Conservation (phyloP, 2,329 filamentous ascomycete species). For the Calonectria ilicicola region DNA sequence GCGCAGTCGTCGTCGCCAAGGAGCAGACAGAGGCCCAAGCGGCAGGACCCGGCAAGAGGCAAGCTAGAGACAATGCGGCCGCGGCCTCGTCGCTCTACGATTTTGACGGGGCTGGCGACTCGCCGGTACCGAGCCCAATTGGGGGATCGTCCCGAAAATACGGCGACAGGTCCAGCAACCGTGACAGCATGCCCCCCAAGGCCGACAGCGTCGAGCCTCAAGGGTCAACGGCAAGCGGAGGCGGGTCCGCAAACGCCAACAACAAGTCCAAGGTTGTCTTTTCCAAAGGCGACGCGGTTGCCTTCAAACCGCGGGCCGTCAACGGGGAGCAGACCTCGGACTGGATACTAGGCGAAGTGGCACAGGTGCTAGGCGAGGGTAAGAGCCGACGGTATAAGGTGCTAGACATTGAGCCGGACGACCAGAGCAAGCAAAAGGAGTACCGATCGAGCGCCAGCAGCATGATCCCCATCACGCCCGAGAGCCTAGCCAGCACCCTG, state of each 20-base stretch:
- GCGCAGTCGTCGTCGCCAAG: slow-evolving; percentile 57
- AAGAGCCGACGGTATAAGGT: slow-evolving; percentile 85
- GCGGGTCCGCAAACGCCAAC: slow-evolving; percentile 34
- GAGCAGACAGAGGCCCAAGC: slow-evolving; percentile 52
- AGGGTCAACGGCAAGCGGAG: slow-evolving; percentile 51
- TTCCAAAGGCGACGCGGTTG: slow-evolving; percentile 72
- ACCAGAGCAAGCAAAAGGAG: slow-evolving; percentile 73
- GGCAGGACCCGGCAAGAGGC: slow-evolving; percentile 46
- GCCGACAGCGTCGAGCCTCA: slow-evolving; percentile 69
- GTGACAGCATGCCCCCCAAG: slow-evolving; percentile 66
- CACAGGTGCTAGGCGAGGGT: slow-evolving; percentile 79
- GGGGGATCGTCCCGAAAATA: slow-evolving; percentile 50
- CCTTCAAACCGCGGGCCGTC: slow-evolving; percentile 70
- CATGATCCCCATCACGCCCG: slow-evolving; percentile 80
- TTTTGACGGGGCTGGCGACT: slow-evolving; percentile 59
- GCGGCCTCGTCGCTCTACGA: slow-evolving; percentile 55
- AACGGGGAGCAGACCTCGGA: slow-evolving; percentile 63
- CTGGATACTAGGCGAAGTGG: slow-evolving; percentile 84
- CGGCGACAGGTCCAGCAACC: slow-evolving; percentile 52
- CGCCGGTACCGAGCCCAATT: slow-evolving; percentile 58
- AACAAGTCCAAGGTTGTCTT: slow-evolving; percentile 67
- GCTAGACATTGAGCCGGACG: slow-evolving; percentile 82
- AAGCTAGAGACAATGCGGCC: slow-evolving; percentile 39
- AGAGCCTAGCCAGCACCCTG: slow-evolving; percentile 60
- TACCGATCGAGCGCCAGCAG: slow-evolving; percentile 80